Evolutionary conservation across 495 filamentous ascomycete species (phyloP).

Genomic region (Xylaria scruposa): DNA sequence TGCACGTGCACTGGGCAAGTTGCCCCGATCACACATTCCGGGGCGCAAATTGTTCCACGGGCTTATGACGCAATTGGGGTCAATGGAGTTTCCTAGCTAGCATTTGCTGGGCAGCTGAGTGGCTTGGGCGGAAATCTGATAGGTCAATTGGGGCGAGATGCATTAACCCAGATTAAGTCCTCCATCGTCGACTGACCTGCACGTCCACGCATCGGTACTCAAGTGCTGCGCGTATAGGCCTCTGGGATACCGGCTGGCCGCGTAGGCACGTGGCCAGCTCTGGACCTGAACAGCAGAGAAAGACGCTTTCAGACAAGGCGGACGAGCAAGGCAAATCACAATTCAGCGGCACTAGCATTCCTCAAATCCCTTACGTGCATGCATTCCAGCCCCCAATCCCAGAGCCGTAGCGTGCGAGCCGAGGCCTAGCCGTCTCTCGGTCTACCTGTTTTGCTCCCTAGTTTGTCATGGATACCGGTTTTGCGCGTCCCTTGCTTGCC

Average conservation of each 20-base stretch:
- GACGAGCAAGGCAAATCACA: not conserved
- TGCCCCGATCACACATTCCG: conserved; percentile 13
- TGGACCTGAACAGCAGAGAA: not conserved
- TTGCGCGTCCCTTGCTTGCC: not conserved
- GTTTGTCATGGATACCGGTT: not conserved
- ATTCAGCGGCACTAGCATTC: conserved; percentile 16
- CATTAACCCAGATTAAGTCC: conserved; percentile 28
- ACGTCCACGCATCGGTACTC: not conserved
- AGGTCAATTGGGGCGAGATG: conserved; percentile 37
- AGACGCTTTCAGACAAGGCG: conserved; percentile 5
- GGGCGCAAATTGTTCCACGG: conserved; percentile 1
- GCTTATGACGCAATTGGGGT: conserved; percentile 35
- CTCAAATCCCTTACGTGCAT: conserved; percentile 11
- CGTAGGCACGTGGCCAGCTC: not conserved
- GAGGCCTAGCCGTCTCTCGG: not conserved
- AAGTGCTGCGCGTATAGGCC: not conserved
- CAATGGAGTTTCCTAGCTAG: conserved; percentile 2
- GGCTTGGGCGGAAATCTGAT: conserved; percentile 33
- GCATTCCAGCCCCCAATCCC: conserved; percentile 1
- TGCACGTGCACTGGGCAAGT: conserved; percentile 17
- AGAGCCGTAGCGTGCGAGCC: conserved; percentile 8
- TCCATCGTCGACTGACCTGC: conserved; percentile 11
- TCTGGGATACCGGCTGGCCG: not conserved
- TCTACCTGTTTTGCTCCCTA: conserved; percentile 5
- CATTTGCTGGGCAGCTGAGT: conserved; percentile 24